Conservation (phyloP, 2,329 filamentous ascomycete species). For the Didymella exigua region DNA sequence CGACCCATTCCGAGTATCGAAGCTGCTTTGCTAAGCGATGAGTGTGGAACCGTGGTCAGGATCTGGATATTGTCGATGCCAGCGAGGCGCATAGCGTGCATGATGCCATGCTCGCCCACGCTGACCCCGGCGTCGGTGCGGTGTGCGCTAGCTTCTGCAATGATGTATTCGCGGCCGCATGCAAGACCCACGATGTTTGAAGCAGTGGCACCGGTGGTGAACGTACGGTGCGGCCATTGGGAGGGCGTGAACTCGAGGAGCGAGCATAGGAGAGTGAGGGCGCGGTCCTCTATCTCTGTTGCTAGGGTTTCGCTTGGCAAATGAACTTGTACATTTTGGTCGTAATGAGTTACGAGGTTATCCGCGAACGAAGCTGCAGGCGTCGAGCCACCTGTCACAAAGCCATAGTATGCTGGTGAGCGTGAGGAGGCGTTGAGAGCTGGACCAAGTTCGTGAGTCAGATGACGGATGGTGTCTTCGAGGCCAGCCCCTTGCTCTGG, state of each 20-base stretch:
- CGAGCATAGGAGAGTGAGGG: conserved; percentile 71
- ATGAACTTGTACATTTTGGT: conserved; percentile 86
- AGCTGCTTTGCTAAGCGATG: conserved; percentile 82
- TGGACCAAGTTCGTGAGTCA: conserved; percentile 54
- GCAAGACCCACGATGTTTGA: conserved; percentile 70
- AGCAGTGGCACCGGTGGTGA: conserved; percentile 75
- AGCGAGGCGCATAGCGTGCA: conserved; percentile 67
- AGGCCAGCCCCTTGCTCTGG: conserved; percentile 52
- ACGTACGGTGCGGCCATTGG: conserved; percentile 74
- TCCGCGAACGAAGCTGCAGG: conserved; percentile 83
- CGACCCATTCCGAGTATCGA: conserved; percentile 81
- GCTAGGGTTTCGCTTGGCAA: conserved; percentile 75
- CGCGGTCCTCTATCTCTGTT: conserved; percentile 76
- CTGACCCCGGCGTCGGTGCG: conserved; percentile 38
- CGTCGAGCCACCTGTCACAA: conserved; percentile 82
- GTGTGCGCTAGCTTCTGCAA: conserved; percentile 54
- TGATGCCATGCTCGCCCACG: conserved; percentile 73
- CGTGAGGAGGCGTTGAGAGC: conserved; percentile 70
- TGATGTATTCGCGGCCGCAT: conserved; percentile 71
- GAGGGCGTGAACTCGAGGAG: conserved; percentile 65
- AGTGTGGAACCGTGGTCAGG: conserved; percentile 81
- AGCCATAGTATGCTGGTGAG: conserved; percentile 70
- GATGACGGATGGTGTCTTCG: conserved; percentile 50
- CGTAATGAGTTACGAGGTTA: conserved; percentile 77
- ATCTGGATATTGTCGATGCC: conserved; percentile 73